A percentile compares a stretch with the other conserved stretches of the same genome.
These are phyloP conservation scores for Anacardium occidentale DNA, from an alignment of 345 rosid species.

Conservation along the genomic window DNA sequence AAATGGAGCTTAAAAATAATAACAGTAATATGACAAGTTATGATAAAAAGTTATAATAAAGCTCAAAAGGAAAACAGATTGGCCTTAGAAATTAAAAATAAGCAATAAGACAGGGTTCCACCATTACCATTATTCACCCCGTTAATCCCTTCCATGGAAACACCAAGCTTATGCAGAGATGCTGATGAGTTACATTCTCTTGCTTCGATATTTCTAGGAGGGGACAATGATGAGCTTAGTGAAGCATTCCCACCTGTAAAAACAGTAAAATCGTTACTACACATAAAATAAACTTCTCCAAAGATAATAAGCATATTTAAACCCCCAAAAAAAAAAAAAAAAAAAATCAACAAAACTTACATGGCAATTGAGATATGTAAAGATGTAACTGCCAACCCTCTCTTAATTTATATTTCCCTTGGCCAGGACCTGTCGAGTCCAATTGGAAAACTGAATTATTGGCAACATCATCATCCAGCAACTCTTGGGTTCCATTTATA, in stretches of 20 bases:
- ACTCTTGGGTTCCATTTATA: conserved; percentile 23
- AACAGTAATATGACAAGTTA: not conserved
- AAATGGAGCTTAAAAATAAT: not conserved
- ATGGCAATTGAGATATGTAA: conserved; percentile 89
- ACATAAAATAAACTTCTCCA: not conserved
- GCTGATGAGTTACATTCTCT: conserved; percentile 23
- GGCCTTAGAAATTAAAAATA: not conserved
- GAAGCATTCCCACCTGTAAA: conserved; percentile 70
- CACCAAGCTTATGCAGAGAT: conserved; percentile 16
- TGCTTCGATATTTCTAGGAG: conserved; percentile 32
- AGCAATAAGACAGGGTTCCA: conserved; percentile 1
- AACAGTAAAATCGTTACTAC: conserved; percentile 8
- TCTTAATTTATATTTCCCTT: conserved; percentile 46
- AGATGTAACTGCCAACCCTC: conserved; percentile 68
- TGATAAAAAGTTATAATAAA: not conserved
- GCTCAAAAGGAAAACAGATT: not conserved
- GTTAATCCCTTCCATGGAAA: conserved; percentile 12
- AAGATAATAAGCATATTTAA: not conserved
- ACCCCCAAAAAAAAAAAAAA: too few relatives aligned
- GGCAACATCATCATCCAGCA: conserved; percentile 25
- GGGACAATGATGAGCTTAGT: conserved; percentile 34
- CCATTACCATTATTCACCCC: conserved; percentile 22
- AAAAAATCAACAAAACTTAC: conserved; percentile 42
- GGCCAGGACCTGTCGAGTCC: conserved; percentile 28
- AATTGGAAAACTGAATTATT: conserved; percentile 37